phyloP scores from a whole-genome alignment of 352 stramenopile species.

The Bremia lactucae region DNA sequence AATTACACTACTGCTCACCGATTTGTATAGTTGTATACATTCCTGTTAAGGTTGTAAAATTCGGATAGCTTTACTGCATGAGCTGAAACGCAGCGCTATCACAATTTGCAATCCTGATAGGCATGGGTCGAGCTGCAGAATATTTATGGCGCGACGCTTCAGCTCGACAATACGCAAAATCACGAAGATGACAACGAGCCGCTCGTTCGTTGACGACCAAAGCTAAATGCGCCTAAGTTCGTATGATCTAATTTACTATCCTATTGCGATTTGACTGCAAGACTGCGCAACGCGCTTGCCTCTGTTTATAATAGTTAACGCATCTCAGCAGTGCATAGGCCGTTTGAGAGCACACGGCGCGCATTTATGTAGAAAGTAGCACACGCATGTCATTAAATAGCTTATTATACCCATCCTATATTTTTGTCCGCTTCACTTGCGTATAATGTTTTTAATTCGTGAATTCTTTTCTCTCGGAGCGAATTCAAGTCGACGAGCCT shows the following conservation, averaged over 20 bases:
- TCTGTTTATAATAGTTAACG: slow-evolving; percentile 35
- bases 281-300: slow-evolving; percentile 31
- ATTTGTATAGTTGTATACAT: no score
- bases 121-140: slow-evolving; percentile 20
- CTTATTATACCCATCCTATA: no score
- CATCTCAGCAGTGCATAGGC: slow-evolving; percentile 37
- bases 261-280: slow-evolving; percentile 14
- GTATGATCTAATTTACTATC: slow-evolving; percentile 60
- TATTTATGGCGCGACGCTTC: slow-evolving; percentile 8
- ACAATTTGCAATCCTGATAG: no score
- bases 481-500: no score
- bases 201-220: slow-evolving; percentile 73
- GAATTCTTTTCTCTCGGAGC: no score
- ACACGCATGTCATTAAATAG: neutral
- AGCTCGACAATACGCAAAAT: slow-evolving; percentile 9
- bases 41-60: no score
- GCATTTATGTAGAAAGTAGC: no score
- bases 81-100: no score
- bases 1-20: no score
- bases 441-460: no score
- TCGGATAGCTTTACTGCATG: no score
- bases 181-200: slow-evolving; percentile 42
- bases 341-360: slow-evolving; percentile 70
- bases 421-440: no score
- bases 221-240: slow-evolving; percentile 76